phyloP scores from a whole-genome alignment of 129 eudicot species.

The Saussurea involucrata region DNA sequence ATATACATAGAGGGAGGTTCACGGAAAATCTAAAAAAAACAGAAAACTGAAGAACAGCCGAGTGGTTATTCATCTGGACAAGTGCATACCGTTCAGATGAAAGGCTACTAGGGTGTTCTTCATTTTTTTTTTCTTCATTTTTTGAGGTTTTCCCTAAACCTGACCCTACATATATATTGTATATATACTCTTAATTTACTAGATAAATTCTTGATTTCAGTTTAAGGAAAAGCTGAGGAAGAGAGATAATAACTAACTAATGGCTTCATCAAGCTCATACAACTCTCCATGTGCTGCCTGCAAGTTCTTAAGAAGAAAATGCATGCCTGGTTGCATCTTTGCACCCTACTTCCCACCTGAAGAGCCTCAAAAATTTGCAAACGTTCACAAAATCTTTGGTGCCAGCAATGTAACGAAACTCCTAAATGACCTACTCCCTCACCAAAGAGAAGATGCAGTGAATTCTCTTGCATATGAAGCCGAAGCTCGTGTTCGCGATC shows the following conservation, averaged over 20 bases:
- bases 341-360: constrained; percentile 96
- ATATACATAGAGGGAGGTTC: too few species aligned
- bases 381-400: constrained; percentile 95
- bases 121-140: too few species aligned
- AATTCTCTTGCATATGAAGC: constrained; percentile 92
- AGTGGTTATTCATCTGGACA: too few species aligned
- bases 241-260: background rate
- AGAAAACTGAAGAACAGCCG: too few species aligned
- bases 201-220: constrained; percentile 11
- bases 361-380: constrained; percentile 79
- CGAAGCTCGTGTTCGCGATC: constrained; percentile 86
- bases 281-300: constrained; percentile 96
- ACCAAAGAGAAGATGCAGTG: constrained; percentile 86
- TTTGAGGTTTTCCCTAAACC: too few species aligned
- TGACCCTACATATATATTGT: too few species aligned
- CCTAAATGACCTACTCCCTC: constrained; percentile 76
- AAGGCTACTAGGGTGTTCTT: too few species aligned
- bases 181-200: background rate
- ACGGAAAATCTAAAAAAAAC: too few species aligned
- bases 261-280: constrained; percentile 83
- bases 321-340: constrained; percentile 89
- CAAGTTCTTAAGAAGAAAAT: constrained; percentile 86
- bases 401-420: constrained; percentile 92
- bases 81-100: too few species aligned
- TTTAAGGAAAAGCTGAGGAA: background rate